Evolutionary conservation across 202 grass and related monocot genomes (phyloP).

Genomic region (Dendrocalamus latiflorus): DNA sequence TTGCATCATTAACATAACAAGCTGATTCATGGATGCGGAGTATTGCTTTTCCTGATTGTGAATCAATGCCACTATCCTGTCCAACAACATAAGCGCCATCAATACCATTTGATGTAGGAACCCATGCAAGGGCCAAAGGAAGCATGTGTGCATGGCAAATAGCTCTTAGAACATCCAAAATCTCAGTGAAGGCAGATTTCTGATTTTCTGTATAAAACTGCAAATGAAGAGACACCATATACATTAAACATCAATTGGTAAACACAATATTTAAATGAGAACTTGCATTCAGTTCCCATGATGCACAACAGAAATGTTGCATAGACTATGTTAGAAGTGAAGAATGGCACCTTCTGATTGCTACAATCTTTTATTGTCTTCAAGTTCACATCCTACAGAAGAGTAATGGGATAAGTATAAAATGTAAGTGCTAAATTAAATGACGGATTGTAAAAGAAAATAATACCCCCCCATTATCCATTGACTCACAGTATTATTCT

Average conservation of each 20-base stretch:
- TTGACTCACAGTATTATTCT: neutral
- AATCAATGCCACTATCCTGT: neutral
- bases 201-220: constrained; percentile 75
- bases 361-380: constrained; percentile 39
- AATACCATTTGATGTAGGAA: constrained; percentile 34
- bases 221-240: constrained; percentile 23
- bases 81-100: neutral
- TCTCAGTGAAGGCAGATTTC: constrained; percentile 69
- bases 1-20: constrained; percentile 70
- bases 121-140: constrained; percentile 88
- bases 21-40: constrained; percentile 64
- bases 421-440: neutral
- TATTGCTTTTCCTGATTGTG: constrained; percentile 39
- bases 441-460: constrained; percentile 3
- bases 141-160: constrained; percentile 94
- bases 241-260: constrained; percentile 9
- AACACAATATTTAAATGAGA: constrained; percentile 15
- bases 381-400: constrained; percentile 81
- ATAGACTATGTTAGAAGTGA: constrained; percentile 14
- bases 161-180: constrained; percentile 79
- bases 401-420: constrained; percentile 24
- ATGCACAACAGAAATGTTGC: neutral
- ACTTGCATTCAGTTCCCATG: neutral
- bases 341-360: constrained; percentile 50
- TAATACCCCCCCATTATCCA: neutral